Evolutionary conservation across 768 basidiomycete genomes (phyloP), one percentile per base, ranked within the genome.

Genomic region (Suillus occidentalis): DNA sequence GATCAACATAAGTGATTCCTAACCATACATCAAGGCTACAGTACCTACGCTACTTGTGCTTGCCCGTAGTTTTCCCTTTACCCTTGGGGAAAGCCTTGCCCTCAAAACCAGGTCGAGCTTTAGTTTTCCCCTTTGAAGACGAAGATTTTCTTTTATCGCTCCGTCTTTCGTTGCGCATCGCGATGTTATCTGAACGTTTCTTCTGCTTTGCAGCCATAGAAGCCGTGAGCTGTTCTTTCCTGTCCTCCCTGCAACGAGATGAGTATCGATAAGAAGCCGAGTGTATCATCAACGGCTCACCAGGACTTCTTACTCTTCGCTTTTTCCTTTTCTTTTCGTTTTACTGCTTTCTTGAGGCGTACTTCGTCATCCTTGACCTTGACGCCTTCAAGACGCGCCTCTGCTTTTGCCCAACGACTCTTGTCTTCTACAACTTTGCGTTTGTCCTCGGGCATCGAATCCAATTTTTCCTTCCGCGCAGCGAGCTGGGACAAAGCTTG

Each of bases 271-370:
- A 22, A 14, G 1, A 45, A 53, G 1, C 8, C 13, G n/a, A 45
- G 2, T 6, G 6, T 18, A 40, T 34, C 3, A 25, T 37, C n/a
- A 39, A 4, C 47, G 16, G 80, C 89, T 63, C 67, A 96, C 96
- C 97, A 99, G 52, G 85, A 83, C 72, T 90, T 91, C 75, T 91
- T 92, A 65, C 88, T 88, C 80, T 92, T 95, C 28, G 66, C 71
- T 75, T 98, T 98, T 70, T 88, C 88, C 76, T 97, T 96, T 77
- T 97, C 97, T 68, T 92, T 89, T 75, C 92, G 82, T 82, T 97
- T 99, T 9, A 86, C 88, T 49, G 95, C 95, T 80, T 97, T 98
- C 81, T 97, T 98, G 71, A 99, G 76, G 53, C 89, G 80, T 1
- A 69, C 74, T 73, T 94, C 94, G 69, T 96, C 92, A 70, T 99